phyloP scores from a whole-genome alignment of 2,329 filamentous ascomycete species.

The Lithohypha guttulata region DNA sequence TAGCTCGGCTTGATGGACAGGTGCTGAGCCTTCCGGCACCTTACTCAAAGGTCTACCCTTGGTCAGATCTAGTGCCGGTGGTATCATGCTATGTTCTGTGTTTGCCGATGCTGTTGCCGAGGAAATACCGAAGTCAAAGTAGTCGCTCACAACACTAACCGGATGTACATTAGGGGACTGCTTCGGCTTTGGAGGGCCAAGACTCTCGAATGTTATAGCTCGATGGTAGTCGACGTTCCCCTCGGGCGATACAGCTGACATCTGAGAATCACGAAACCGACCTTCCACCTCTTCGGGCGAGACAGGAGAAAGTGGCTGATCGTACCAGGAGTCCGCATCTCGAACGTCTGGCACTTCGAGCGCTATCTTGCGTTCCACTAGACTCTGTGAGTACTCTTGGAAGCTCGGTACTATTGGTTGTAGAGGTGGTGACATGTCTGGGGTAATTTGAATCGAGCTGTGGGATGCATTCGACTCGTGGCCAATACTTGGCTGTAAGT shows the following conservation, averaged over 20 bases:
- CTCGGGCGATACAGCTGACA: constrained; percentile 10
- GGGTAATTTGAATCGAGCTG: constrained; percentile 5
- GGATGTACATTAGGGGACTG: constrained; percentile 13
- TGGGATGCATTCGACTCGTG: neutral
- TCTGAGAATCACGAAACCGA: constrained; percentile 9
- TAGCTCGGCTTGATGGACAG: neutral
- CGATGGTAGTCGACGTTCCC: constrained; percentile 7
- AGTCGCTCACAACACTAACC: constrained; percentile 5
- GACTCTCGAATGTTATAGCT: constrained; percentile 12
- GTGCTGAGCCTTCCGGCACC: neutral
- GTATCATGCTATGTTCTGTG: constrained; percentile 12
- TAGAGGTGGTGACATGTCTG: neutral
- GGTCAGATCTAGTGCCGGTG: constrained; percentile 12
- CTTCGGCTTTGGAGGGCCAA: constrained; percentile 15
- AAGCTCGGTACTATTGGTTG: neutral
- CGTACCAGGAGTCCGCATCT: constrained; percentile 6
- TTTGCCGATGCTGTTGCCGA: constrained; percentile 16
- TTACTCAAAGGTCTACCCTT: constrained; percentile 12
- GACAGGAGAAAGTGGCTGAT: constrained; percentile 8
- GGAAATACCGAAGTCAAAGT: constrained; percentile 13
- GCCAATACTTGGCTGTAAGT: neutral
- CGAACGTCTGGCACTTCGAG: constrained; percentile 6
- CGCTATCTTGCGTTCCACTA: constrained; percentile 2
- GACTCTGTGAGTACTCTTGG: neutral
- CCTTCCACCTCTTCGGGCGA: constrained; percentile 11